Evolutionary conservation across 2,329 filamentous ascomycete genomes (phyloP), one percentile per base, ranked within the genome.

Genomic region (Cercospora nicotianae): DNA sequence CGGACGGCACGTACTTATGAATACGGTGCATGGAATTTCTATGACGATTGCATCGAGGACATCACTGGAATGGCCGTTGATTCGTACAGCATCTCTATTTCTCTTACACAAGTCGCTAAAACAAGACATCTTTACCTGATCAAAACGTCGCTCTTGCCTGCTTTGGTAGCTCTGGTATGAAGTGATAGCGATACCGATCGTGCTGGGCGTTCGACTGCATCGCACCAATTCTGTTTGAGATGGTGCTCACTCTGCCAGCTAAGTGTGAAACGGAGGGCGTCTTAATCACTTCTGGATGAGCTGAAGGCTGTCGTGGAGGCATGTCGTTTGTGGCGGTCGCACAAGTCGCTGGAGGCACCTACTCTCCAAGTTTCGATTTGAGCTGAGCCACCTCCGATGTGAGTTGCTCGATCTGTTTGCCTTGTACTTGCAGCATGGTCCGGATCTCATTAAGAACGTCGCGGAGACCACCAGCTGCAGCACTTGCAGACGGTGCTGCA

Each of bases 311-410:
- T 42, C 51, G 53, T 31, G 33, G 62, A 31, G 31, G 33, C 18
- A 36, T 20, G 9, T 59, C 20, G 10, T 58, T 16, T 31, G 31
- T 36, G 26, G 36, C 8, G 10, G 53, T 18, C 53, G 36, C 62
- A 58, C 48, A 59, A 64, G 62, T 64, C 53, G 62, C 31, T 31
- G 39, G 63, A 61, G 63, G 60, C 13, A 23, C 67, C 71, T 73
- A 74, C 61, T 73, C 70, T 66, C 70, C 72, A 23, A 73, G 63
- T 69, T 70, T 91, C 80, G 88, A 88, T 86, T 96, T 96, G 73
- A 97, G 84, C 16, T 87, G 86, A 77, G 95, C 92, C 13, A 96
- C 89, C 79, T 96, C 92, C 31, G 91, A 86, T 60, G 87, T 91
- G 81, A 97, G 91, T n/a, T 87, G 84, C 69, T 84, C 87, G 76